Base-by-base conservation (phyloP, 176 grass and related monocot genomes). In the Saccharum officinarum region DNA sequence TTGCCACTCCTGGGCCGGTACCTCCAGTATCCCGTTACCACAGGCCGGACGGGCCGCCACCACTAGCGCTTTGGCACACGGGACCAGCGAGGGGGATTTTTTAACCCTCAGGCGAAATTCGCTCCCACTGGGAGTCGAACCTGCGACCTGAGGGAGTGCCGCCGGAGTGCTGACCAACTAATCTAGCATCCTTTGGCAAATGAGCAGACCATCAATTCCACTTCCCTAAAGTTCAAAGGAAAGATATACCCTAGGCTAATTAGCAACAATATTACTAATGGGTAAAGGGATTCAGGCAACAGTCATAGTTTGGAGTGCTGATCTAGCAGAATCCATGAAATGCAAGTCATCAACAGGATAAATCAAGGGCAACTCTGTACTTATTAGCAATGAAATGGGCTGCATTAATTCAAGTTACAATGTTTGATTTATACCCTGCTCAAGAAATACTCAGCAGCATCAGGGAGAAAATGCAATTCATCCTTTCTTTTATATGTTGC, bases 401-500 rank as follows among this genome's bases (percentile, higher is more conserved):
- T 17, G 14, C 23, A 3, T 36, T 33, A 65, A 47, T 72, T 64
- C 62, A 84, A 76, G 57, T 13, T 7, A 70, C 60, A 31, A 17
- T 1, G 1, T 61, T 73, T 30, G 1, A 77, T 40, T 62, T 68
- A 76, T 98, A 98, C 96, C 93, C 91, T 86, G 84, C 78, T 95
- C 83, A 98, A 64, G 78, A 98, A 98, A 65, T 98, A 95, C 38
- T 92, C 93, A 40, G 96, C 91, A 69, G 89, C 91, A 71, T 94
- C 96, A 79, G 96, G 96, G 60, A 98, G 93, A 80, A 94, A 98
- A 91, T 89, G 91, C 62, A 98, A 67, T 83, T 98, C 96, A 7
- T 92, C 81, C 79, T 93, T 95, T 79, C 96, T 89, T 88, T 94
- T 98, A 82, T 90, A 98, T 42, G 96, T 98, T 88, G 92, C 96